Evolutionary conservation across 2,329 filamentous ascomycete genomes (phyloP), one percentile per base, ranked within the genome.

Genomic region (Paecilomyces dactylethromorphus): DNA sequence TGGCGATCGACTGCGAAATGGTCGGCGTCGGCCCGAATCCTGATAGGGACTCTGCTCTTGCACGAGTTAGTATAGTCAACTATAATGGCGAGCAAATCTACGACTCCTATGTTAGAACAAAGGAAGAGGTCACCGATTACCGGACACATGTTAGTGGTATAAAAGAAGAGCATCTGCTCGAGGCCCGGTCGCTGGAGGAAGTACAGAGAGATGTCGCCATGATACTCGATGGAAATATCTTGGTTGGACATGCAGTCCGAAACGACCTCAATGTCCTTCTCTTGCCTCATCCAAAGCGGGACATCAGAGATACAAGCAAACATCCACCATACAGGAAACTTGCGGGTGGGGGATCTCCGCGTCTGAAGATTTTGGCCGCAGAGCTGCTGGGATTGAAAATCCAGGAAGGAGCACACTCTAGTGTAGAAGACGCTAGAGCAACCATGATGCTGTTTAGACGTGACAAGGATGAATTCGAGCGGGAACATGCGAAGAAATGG

Each of bases 1-100:
- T 99, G 50, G 89, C 90, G 21, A 85, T 99, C 53, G 94, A 99
- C 78, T 99, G 94, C 74, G 94, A 99, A 77, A 99, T 99, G 94
- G 94, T 99, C 26, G 94, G 93, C 54, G 85, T 95, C 0, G 84
- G 84, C 0, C 77, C 76, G 2, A 73, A 78, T 74, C 84, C 84
- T 2, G 85, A 85, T 55, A 83, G 85, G 22, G 81, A 87, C 69
- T 92, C 91, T 35, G 87, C 86, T 0, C 84, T 99, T 52, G 94
- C 94, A 1, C 85, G 94, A 53, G 91, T 93, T 58, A 96, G 90
- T 69, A 79, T 96, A 15, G 92, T 97, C 65, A 96, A 97, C 74
- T 99, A 92, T 74, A 91, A 97, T 71, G 92, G 92, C 18, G 84
- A 89, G 29, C 91, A 96, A 73, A 79, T 99, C 53, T 97, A 97